Evolutionary conservation across 106 monocot species (phyloP), one percentile per base, ranked within the genome.

Genomic region (Platanthera guangdongensis): DNA sequence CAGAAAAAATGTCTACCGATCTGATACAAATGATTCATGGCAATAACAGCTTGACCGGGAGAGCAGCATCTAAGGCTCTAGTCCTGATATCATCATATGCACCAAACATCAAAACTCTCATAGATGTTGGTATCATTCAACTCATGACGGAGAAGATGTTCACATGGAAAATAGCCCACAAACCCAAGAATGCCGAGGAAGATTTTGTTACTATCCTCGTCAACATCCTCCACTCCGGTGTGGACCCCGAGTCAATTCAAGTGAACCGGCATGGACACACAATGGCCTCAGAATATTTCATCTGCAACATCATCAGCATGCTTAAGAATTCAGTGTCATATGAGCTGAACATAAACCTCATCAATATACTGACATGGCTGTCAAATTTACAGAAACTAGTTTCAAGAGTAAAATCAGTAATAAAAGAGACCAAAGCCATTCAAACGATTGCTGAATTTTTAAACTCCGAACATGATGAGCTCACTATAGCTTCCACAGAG

Each of bases 61-160:
- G 83, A 52, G 78, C 79, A 57, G 88, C 86, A 78, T 78, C 85
- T 32, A 82, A 82, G 49, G 83, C 84, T 50, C 75, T 92, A 16
- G 69, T 87, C 52, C 81, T 80, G 9, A 74, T 92, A 13, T 92
- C 92, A 55, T 87, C 85, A 9, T 77, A 83, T 63, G 79, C 52
- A 48, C 53, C 83, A 13, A 83, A 83, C 73, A 68, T n/a, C 48
- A 76, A 57, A 25, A 76, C 74, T 5, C 81, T 92, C 7, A 25
- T 92, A 1, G 75, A 92, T 15, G 82, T 85, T 1, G 83, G 84
- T 15, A 71, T 85, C 5, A 72, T 83, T 12, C 87, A 84, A 0
- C 39, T 75, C 75, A 81, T 86, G 76, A 74, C 76, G 6, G 79
- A 85, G 53, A 84, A 85, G 70, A 71, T 89, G 21, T 83, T 92